Base-by-base conservation (phyloP, 2,329 filamentous ascomycete genomes). In the Phyllosticta citrichinensis region DNA sequence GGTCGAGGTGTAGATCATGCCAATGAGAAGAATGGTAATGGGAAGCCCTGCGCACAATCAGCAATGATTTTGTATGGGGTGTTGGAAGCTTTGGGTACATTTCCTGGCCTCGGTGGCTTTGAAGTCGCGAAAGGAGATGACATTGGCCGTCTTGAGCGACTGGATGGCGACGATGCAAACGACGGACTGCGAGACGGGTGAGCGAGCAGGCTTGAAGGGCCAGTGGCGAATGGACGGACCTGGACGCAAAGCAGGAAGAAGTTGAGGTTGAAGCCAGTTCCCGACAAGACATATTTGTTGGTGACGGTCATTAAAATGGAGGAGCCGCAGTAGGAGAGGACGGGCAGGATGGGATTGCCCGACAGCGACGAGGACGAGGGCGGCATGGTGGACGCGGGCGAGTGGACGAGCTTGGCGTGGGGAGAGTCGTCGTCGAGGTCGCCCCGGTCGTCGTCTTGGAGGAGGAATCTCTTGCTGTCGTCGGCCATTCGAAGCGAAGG, bases 271-370 rank as follows among this genome's bases (percentile, higher is more conserved):
- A 95, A 99, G 66, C 87, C 84, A 57, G 83, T 82, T 63, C 94
- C 94, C 8, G 91, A 97, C 55, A 99, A 85, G 64, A 97, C 92
- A 75, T 95, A 99, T 81, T 99, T 99, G 80, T 99, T 99, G 75
- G 95, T 94, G n/a, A 97, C 89, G 8, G 94, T 99, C 94, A 99
- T 99, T 75, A 93, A 84, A 72, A 99, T 99, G n/a, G 92, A 97
- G 58, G 93, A 90, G 69, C 88, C 80, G 76, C 94, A 99, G 80
- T 99, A 99, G 56, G 89, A 85, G 66, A 96, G 72, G 68, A 99
- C 89, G 22, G 93, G 91, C 55, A 94, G 73, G 54, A 84, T 79
- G 17, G 91, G 89, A 75, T 85, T 94, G 76, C 91, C 90, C 69
- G 87, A 91, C 52, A 19, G 69, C 65, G 8, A 59, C 25, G 55